Evolutionary conservation across 805 yeast species (phyloP).

Genomic region (Ogataea sp.): DNA sequence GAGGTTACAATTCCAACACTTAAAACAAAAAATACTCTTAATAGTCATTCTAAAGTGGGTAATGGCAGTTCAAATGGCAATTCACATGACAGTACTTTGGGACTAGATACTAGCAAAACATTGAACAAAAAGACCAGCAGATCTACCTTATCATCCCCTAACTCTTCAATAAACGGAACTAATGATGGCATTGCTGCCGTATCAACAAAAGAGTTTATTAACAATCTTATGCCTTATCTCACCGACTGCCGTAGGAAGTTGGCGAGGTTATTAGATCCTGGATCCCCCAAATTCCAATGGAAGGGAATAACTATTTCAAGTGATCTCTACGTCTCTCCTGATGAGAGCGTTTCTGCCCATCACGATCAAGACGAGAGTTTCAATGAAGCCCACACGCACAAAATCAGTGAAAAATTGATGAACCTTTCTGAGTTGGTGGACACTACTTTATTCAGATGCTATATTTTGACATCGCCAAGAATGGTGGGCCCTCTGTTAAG

Average conservation of each 20-base stretch:
- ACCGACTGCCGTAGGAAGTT: slow-evolving; percentile 48
- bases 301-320: slow-evolving; percentile 36
- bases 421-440: slow-evolving; percentile 48
- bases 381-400: slow-evolving; percentile 3
- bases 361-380: slow-evolving; percentile 1
- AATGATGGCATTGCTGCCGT: neutral
- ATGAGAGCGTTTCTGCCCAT: too few relatives aligned
- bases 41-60: too few relatives aligned
- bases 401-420: slow-evolving; percentile 20
- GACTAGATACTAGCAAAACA: neutral
- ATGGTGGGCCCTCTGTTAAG: slow-evolving; percentile 80
- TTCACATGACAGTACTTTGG: too few relatives aligned
- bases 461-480: slow-evolving; percentile 57
- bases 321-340: slow-evolving; percentile 28
- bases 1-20: neutral
- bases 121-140: neutral
- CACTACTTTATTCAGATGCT: slow-evolving; percentile 70
- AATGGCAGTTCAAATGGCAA: too few relatives aligned
- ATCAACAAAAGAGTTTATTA: slow-evolving; percentile 4
- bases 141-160: neutral
- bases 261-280: slow-evolving; percentile 30
- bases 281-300: slow-evolving; percentile 32
- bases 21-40: too few relatives aligned
- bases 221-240: slow-evolving; percentile 35
- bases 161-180: neutral